Conservation (phyloP, 345 rosid species). For the Boechera divaricarpa region DNA sequence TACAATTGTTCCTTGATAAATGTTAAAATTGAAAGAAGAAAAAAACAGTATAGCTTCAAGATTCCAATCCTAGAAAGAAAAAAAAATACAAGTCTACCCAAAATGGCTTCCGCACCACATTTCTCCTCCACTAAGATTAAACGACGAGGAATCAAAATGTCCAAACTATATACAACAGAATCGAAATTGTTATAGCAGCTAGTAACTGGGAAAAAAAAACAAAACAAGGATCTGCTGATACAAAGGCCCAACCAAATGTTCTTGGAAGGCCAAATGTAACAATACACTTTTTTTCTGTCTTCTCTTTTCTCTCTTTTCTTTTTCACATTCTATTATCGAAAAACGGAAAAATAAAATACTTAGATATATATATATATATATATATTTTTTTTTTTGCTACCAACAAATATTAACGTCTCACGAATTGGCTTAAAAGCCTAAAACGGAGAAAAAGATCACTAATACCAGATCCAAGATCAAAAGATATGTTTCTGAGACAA, state of each 20-base stretch:
- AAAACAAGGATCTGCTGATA: conserved; percentile 21
- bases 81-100: background rate
- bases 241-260: conserved; percentile 39
- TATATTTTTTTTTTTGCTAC: conserved; percentile 42
- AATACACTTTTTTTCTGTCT: conserved; percentile 17
- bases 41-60: background rate
- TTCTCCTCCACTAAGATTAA: background rate
- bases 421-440: conserved; percentile 42
- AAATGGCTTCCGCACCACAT: conserved; percentile 12
- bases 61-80: background rate
- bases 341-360: background rate
- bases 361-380: conserved; percentile 23
- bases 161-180: conserved; percentile 25
- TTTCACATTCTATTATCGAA: conserved; percentile 39
- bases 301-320: conserved; percentile 18
- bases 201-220: background rate
- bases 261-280: conserved; percentile 41
- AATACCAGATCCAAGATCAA: conserved; percentile 20
- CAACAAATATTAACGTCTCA: conserved; percentile 47
- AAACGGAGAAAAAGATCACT: conserved; percentile 37
- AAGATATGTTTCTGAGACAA: conserved; percentile 33
- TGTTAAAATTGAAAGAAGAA: background rate
- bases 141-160: conserved; percentile 9
- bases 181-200: conserved; percentile 13
- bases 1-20: background rate